Evolutionary conservation across 2,329 filamentous ascomycete genomes (phyloP).

Genomic region (Cladosporium sp.): DNA sequence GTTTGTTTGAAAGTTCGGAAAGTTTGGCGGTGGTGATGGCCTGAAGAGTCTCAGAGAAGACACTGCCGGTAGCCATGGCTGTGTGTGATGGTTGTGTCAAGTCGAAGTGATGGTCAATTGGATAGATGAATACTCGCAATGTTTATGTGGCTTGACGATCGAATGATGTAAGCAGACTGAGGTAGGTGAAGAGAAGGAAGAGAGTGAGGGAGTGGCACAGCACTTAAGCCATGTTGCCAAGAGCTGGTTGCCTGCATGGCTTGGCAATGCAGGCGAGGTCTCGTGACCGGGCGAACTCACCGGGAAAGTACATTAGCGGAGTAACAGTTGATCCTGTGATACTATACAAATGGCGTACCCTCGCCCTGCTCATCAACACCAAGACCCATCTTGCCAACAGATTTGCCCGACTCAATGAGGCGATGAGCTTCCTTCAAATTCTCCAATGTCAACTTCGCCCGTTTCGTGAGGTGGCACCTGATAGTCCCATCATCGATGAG

Average conservation of each 20-base stretch:
- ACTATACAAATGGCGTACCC: slow-evolving; percentile 9
- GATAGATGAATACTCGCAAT: not conserved
- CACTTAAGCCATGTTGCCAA: not conserved
- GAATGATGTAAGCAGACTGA: not conserved
- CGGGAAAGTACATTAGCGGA: not conserved
- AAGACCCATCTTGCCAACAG: slow-evolving; percentile 42
- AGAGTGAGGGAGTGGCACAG: not conserved
- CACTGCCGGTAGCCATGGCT: slow-evolving; percentile 2
- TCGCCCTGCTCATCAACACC: slow-evolving; percentile 31
- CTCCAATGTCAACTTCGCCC: slow-evolving; percentile 38
- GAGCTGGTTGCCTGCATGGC: not conserved
- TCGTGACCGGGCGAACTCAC: not conserved
- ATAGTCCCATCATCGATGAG: slow-evolving; percentile 41
- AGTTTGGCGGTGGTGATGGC: slow-evolving; percentile 11
- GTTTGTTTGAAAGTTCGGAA: not conserved
- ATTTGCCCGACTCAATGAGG: slow-evolving; percentile 40
- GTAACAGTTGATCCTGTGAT: not conserved
- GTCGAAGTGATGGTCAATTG: not conserved
- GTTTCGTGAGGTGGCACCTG: slow-evolving; percentile 42
- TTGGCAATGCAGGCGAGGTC: not conserved
- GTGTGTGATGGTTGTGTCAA: not conserved
- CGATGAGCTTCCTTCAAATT: slow-evolving; percentile 44
- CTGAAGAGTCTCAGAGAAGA: slow-evolving; percentile 5
- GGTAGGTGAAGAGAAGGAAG: not conserved
- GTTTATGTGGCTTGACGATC: not conserved